Evolutionary conservation across 2,329 filamentous ascomycete species (phyloP), one percentile per base, ranked within the genome.

Genomic region (Exophiala sideris): DNA sequence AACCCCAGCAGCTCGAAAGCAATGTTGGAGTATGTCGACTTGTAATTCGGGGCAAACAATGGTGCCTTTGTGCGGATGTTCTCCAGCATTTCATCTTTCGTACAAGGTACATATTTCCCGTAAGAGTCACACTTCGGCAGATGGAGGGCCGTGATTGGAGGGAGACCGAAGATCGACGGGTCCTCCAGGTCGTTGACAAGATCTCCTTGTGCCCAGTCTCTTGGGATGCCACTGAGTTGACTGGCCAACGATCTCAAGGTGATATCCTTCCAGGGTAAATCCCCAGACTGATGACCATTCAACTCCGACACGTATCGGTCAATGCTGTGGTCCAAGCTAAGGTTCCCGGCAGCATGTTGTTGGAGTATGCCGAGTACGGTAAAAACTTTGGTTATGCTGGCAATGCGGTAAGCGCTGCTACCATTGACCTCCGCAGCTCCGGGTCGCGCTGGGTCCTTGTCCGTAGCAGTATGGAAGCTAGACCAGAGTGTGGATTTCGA

Each of bases 1-100:
- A 66, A 49, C 2, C 66, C 66, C 4, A 68, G 56, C 12, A 68
- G 55, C 14, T 66, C 61, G 34, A 62, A 68, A n/a, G 62, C 65
- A 18, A 65, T 52, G 45, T 67, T 68, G 14, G 62, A 65, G 46
- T 68, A 68, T 9, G 62, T 62, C 6, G 56, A 59, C 39, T 65
- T 64, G 14, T 58, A 53, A 34, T 65, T 65, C 1, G 65, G 65
- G 2, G 59, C 40, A 54, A 62, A 68, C 11, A 65, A 32, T 3
- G 64, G 62, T 9, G 16, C 40, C 18, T 48, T 50, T 34, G 33
- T 35, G 9, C 46, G 14, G 18, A 63, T 5, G 33, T 33, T 20
- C 41, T 51, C n/a, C n/a, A 52, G 36, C 34, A 64, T 35, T 16
- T 62, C 52, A 14, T 36, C 20, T n/a, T 32, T 45, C 29, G 47